A percentile compares a stretch with the other conserved stretches of the same genome.
Evolutionary conservation across 2,329 filamentous ascomycete species (phyloP).

Genomic region (Penicillium sp.): DNA sequence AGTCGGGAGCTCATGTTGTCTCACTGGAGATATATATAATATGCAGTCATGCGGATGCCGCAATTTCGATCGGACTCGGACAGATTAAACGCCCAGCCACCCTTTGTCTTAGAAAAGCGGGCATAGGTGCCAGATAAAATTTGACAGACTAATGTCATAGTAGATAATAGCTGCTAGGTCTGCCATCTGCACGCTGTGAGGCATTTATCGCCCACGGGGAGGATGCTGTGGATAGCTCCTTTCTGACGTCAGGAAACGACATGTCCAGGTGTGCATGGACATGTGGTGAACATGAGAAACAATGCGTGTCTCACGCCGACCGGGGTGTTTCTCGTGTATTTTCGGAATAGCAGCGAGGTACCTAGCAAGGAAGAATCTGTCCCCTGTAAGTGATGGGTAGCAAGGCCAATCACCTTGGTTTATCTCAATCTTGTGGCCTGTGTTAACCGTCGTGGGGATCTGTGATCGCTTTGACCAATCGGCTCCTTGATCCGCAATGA

Average conservation of each 20-base stretch:
- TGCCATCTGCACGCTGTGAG: slow-evolving; percentile 2
- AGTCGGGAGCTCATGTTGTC: no score
- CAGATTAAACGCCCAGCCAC: neutral
- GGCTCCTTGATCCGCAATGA: neutral
- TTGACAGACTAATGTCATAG: neutral
- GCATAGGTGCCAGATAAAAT: neutral
- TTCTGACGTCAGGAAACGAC: slow-evolving; percentile 12
- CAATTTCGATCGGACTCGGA: no score
- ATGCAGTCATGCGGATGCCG: no score
- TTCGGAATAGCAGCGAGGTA: neutral
- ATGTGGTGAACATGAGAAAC: slow-evolving; percentile 8
- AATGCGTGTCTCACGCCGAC: slow-evolving; percentile 14
- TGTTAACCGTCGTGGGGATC: neutral
- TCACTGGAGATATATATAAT: no score
- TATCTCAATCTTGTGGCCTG: neutral
- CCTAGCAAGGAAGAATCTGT: neutral
- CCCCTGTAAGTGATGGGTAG: neutral
- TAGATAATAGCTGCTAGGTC: neutral
- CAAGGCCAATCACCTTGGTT: neutral
- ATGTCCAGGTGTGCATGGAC: neutral
- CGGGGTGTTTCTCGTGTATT: neutral
- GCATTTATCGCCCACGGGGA: slow-evolving; percentile 9
- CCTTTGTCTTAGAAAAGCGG: neutral
- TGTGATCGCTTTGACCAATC: neutral
- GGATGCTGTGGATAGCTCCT: neutral